Base-by-base conservation (phyloP, 2,329 filamentous ascomycete genomes). In the Anthostomella pinea region DNA sequence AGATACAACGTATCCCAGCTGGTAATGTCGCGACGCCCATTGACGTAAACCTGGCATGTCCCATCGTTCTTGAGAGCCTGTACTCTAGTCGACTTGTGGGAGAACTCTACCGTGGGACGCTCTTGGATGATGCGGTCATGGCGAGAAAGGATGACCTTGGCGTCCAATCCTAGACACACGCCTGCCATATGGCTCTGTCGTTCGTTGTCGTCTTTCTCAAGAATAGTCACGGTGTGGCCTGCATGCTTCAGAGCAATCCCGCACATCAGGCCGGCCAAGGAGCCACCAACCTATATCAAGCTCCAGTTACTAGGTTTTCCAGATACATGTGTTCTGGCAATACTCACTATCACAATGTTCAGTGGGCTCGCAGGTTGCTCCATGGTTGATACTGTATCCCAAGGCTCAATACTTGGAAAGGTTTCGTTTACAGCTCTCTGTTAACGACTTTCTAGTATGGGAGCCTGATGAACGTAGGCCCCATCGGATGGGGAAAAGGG, bases 231-330 rank as follows among this genome's bases (percentile, higher is more conserved):
- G 2, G 15, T 13, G 17, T 41, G 35, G 8, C 45, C 45, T 5
- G 35, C 30, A 10, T 47, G 22, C 8, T 40, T 45, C 15, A 47
- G 20, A 11, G 38, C 38, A 15, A 47, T 39, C 1, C 44, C 44
- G 15, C 44, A 47, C 44, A 47, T 47, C 5, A 47, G 30, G 5
- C 44, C 44, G 3, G 41, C 28, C 2, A 47, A 11, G 3, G 44
- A 47, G 13, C 44, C 44, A 8, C 44, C 41, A 7, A 44, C 21
- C 44, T 44, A 34, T 18, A 20, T n/a, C n/a, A n/a, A n/a, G n/a
- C n/a, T n/a, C n/a, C n/a, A n/a, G n/a, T n/a, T n/a, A n/a, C n/a
- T n/a, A n/a, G n/a, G n/a, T n/a, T n/a, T n/a, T n/a, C n/a, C n/a
- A n/a, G n/a, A n/a, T n/a, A n/a, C n/a, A n/a, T n/a, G n/a, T n/a